Evolutionary conservation across 2,329 filamentous ascomycete genomes (phyloP).

Genomic region (Penicillium nordicum): DNA sequence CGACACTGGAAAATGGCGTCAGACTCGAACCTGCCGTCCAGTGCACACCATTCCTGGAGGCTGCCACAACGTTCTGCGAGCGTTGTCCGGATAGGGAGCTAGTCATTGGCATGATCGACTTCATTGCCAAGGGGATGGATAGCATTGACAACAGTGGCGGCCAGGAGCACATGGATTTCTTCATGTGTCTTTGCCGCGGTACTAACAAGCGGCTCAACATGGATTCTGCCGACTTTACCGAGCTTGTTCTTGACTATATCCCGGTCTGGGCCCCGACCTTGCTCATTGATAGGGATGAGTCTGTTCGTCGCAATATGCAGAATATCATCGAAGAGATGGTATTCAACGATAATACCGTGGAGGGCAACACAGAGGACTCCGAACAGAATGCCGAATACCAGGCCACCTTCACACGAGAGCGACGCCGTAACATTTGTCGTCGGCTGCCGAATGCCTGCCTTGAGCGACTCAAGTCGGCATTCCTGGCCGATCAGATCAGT

Average conservation of each 20-base stretch:
- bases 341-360: slow-evolving; percentile 37
- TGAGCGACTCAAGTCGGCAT: slow-evolving; percentile 33
- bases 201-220: slow-evolving; percentile 39
- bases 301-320: slow-evolving; percentile 46
- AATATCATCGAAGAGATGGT: slow-evolving; percentile 43
- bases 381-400: neutral
- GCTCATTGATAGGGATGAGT: slow-evolving; percentile 49
- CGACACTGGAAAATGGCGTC: slow-evolving; percentile 55
- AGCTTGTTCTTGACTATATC: slow-evolving; percentile 40
- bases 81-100: slow-evolving; percentile 35
- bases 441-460: slow-evolving; percentile 32
- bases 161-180: slow-evolving; percentile 49
- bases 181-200: slow-evolving; percentile 52
- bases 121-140: slow-evolving; percentile 46
- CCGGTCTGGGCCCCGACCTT: slow-evolving; percentile 52
- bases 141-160: slow-evolving; percentile 49
- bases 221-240: slow-evolving; percentile 33
- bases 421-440: slow-evolving; percentile 30
- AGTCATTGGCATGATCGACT: slow-evolving; percentile 39
- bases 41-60: slow-evolving; percentile 57
- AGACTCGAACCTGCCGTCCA: slow-evolving; percentile 49
- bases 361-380: slow-evolving; percentile 22
- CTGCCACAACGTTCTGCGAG: slow-evolving; percentile 54
- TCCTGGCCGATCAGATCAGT: slow-evolving; percentile 24
- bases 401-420: slow-evolving; percentile 17